Percentiles rank a stretch among this genome's conserved stretches.
These are phyloP conservation scores for Glarea lozoyensis DNA, from an alignment of 495 filamentous ascomycete genomes.

Conservation along the genomic window DNA sequence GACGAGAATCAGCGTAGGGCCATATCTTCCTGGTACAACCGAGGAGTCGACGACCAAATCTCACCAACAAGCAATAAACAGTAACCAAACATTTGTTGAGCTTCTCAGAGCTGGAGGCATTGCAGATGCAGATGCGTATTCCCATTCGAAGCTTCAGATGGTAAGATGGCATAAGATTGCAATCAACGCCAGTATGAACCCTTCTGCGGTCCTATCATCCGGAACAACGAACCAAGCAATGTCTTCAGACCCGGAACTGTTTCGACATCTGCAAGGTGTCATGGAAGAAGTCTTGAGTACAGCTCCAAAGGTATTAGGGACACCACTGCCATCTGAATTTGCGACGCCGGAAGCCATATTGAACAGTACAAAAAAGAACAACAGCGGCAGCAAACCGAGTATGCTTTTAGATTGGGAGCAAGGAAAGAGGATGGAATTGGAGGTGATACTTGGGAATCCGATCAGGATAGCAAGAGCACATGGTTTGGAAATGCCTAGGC, in stretches of 20 bases:
- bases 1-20: slow-evolving; percentile 50
- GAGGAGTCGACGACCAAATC: slow-evolving; percentile 18
- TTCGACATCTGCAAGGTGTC: slow-evolving; percentile 35
- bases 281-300: slow-evolving; percentile 52
- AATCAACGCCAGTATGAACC: slow-evolving; percentile 58
- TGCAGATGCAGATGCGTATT: slow-evolving; percentile 38
- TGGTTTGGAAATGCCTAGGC: slow-evolving; percentile 34
- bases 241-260: slow-evolving; percentile 40
- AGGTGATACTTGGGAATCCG: slow-evolving; percentile 47
- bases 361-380: slow-evolving; percentile 43
- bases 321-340: slow-evolving; percentile 30
- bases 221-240: slow-evolving; percentile 46
- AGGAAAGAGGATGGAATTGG: slow-evolving; percentile 43
- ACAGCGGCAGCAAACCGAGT: slow-evolving; percentile 44
- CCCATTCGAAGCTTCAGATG: slow-evolving; percentile 43
- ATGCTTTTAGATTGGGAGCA: slow-evolving; percentile 45
- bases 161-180: slow-evolving; percentile 57
- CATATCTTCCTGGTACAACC: slow-evolving; percentile 34
- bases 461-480: slow-evolving; percentile 39
- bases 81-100: slow-evolving; percentile 23
- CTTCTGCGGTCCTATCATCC: slow-evolving; percentile 47
- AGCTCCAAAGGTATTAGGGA: slow-evolving; percentile 41
- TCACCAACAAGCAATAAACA: slow-evolving; percentile 8
- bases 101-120: slow-evolving; percentile 38
- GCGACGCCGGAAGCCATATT: slow-evolving; percentile 46